A percentile compares a stretch with the other conserved stretches of the same genome.
Evolutionary conservation across 352 stramenopile species (phyloP).

Genomic region (Phytophthora chlamydospora): DNA sequence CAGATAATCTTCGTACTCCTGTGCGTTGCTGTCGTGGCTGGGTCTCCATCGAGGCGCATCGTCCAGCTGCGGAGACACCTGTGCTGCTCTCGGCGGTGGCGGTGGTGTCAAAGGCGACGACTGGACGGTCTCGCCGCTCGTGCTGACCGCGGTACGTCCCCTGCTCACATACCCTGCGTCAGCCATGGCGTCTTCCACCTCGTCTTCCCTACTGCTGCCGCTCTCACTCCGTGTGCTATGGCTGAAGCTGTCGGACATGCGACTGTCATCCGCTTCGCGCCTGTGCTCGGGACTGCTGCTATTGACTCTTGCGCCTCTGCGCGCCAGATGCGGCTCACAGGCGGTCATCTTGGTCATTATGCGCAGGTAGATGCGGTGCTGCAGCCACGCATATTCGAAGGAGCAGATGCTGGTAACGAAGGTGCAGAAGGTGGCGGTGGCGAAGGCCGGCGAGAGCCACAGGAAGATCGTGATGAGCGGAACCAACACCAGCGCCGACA

Average conservation of each 20-base stretch:
- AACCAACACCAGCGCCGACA: constrained; percentile 62
- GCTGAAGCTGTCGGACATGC: constrained; percentile 33
- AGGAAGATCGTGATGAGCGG: constrained; percentile 73
- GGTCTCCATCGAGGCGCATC: constrained; percentile 8
- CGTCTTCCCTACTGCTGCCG: constrained; percentile 19
- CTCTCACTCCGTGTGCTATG: constrained; percentile 45
- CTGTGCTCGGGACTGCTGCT: constrained; percentile 11
- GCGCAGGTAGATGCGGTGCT: constrained; percentile 67
- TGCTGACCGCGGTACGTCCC: constrained; percentile 35
- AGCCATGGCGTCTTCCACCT: constrained; percentile 1
- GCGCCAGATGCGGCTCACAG: constrained; percentile 28
- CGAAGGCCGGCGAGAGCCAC: constrained; percentile 66
- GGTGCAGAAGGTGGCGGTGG: constrained; percentile 69
- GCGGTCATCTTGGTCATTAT: constrained; percentile 42
- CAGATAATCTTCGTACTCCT: constrained; percentile 26
- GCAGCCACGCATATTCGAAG: constrained; percentile 77
- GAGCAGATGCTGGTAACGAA: constrained; percentile 68
- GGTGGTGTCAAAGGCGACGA: constrained; percentile 23
- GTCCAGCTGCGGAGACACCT: constrained; percentile 14
- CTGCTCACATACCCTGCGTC: constrained; percentile 6
- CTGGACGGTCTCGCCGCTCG: constrained; percentile 28
- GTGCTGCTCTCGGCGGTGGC: constrained; percentile 8
- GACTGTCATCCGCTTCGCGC: constrained; percentile 15
- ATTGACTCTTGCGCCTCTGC: neutral
- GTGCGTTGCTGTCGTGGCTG: constrained; percentile 19